Conservation (phyloP, 73 alveolate genomes). For the Paramecium octaurelia region DNA sequence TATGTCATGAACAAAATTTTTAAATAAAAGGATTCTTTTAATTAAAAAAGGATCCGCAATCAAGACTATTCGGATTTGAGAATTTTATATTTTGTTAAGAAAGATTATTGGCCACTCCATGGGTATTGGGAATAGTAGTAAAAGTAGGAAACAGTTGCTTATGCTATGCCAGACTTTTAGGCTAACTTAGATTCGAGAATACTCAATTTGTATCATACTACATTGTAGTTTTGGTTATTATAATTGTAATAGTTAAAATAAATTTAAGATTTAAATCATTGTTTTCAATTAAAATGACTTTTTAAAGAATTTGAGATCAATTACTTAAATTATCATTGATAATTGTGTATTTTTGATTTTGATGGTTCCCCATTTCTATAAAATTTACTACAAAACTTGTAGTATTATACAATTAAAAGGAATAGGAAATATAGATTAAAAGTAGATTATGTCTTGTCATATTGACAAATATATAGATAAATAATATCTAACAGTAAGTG, state of each 20-base stretch:
- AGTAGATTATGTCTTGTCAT: background rate
- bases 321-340: background rate
- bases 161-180: background rate
- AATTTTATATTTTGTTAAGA: background rate
- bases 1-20: background rate
- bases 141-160: background rate
- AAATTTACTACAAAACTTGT: background rate
- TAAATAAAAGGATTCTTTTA: background rate
- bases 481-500: background rate
- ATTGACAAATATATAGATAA: background rate
- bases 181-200: background rate
- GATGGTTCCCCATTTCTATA: background rate
- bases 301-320: background rate
- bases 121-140: background rate
- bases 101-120: background rate
- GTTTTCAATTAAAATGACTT: background rate
- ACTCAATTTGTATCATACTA: background rate
- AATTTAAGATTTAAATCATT: background rate
- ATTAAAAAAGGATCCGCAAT: conserved; percentile 19
- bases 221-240: background rate
- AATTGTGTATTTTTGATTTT: background rate
- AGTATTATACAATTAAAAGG: background rate
- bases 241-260: background rate
- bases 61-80: background rate
- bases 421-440: background rate